A percentile compares a stretch with the other conserved stretches of the same genome.
These are phyloP conservation scores for Coffea canephora DNA, from an alignment of 257 asterid genomes.

Conservation along the genomic window DNA sequence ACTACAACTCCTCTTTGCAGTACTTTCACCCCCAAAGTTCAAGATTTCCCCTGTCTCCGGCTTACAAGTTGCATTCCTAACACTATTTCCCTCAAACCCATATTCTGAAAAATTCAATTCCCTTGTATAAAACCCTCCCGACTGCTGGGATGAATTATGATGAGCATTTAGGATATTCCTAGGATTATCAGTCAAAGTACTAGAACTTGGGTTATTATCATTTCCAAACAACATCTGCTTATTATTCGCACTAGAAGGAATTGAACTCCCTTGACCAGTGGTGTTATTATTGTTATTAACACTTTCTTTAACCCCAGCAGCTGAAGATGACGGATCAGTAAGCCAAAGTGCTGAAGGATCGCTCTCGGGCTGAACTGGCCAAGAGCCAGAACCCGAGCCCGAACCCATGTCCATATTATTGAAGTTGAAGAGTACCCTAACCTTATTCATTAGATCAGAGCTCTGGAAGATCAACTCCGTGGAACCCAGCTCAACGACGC, in stretches of 20 bases:
- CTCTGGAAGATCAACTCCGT: slow-evolving; percentile 64
- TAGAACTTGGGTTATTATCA: slow-evolving; percentile 47
- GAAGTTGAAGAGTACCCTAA: slow-evolving; percentile 59
- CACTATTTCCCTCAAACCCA: slow-evolving; percentile 40
- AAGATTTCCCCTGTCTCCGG: slow-evolving; percentile 59
- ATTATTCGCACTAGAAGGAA: slow-evolving; percentile 26
- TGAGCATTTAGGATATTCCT: slow-evolving; percentile 9
- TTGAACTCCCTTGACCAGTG: slow-evolving; percentile 16
- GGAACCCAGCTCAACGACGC: slow-evolving; percentile 90
- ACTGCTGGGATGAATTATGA: slow-evolving; percentile 27
- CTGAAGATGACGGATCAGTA: slow-evolving; percentile 50
- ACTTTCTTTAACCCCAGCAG: slow-evolving; percentile 39
- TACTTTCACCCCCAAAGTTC: slow-evolving; percentile 53
- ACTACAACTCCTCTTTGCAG: slow-evolving; percentile 21
- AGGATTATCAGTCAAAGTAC: slow-evolving; percentile 44
- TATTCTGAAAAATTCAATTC: slow-evolving; percentile 58
- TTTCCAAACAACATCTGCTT: slow-evolving; percentile 35
- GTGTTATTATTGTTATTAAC: not conserved
- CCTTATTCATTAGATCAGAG: slow-evolving; percentile 75
- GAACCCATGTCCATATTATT: slow-evolving; percentile 43
- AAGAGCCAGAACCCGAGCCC: slow-evolving; percentile 48
- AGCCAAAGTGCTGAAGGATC: slow-evolving; percentile 71
- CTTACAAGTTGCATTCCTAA: slow-evolving; percentile 38
- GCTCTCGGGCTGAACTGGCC: slow-evolving; percentile 44
- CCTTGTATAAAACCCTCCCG: slow-evolving; percentile 31